A percentile compares a stretch with the other conserved stretches of the same genome.
These are phyloP conservation scores for Cajanus cajan DNA, from an alignment of 306 rosid genomes.

Conservation along the genomic window DNA sequence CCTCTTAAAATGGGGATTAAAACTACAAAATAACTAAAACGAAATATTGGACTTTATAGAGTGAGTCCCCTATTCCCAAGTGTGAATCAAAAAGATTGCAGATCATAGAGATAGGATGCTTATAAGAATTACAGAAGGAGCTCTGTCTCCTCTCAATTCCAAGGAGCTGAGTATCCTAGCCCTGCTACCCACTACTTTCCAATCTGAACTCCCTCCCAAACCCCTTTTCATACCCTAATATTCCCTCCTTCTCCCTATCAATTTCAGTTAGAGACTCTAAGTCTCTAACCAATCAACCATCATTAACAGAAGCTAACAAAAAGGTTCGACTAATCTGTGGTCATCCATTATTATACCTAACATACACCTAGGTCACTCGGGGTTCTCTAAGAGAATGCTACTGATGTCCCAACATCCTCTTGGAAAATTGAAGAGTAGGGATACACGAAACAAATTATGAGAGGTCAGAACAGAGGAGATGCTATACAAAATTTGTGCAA, in stretches of 20 bases:
- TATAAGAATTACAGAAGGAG: background rate
- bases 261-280: background rate
- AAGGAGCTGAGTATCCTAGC: background rate
- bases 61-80: background rate
- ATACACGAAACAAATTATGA: background rate
- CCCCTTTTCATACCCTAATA: background rate
- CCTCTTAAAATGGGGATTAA: background rate
- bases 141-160: background rate
- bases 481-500: background rate
- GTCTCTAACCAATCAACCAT: background rate
- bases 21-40: background rate
- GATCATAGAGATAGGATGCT: background rate
- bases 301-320: background rate
- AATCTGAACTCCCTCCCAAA: background rate
- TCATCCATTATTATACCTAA: background rate
- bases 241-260: background rate
- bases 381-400: background rate
- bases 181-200: background rate
- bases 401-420: background rate
- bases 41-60: background rate
- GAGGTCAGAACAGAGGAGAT: background rate
- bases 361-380: background rate
- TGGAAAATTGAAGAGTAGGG: too few species aligned
- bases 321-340: background rate
- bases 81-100: background rate